Percentiles rank a stretch among this genome's conserved stretches.
Conservation (phyloP, 306 rosid genomes). For the Purshia tridentata region DNA sequence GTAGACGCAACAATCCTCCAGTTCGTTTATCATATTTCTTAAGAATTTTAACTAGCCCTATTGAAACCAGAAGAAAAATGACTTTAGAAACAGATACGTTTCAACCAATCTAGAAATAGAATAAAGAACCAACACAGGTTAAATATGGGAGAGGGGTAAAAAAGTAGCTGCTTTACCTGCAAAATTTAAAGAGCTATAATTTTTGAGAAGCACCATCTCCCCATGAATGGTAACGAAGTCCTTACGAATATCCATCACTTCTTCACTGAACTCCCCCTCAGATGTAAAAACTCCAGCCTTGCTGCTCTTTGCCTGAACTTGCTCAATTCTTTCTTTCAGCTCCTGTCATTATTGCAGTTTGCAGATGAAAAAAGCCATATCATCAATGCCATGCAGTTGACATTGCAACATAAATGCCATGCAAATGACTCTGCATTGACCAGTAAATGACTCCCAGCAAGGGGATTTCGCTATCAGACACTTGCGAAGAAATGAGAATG, state of each 20-base stretch:
- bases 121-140: constrained; percentile 4
- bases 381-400: background rate
- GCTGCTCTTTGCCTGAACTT: constrained; percentile 64
- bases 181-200: constrained; percentile 91
- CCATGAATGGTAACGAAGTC: constrained; percentile 96
- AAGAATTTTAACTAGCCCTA: constrained; percentile 84
- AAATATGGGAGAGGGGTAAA: constrained; percentile 2
- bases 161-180: constrained; percentile 54
- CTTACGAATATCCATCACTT: constrained; percentile 91
- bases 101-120: background rate
- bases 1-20: constrained; percentile 69
- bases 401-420: constrained; percentile 18
- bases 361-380: background rate
- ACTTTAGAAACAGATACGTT: constrained; percentile 16
- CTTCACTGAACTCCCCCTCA: constrained; percentile 83
- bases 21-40: constrained; percentile 96
- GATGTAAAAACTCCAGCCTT: constrained; percentile 49
- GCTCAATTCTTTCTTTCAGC: constrained; percentile 82
- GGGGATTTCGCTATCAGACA: background rate
- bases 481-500: background rate
- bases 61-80: constrained; percentile 33
- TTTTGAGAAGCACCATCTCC: constrained; percentile 93
- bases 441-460: constrained; percentile 1
- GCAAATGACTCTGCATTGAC: constrained; percentile 14
- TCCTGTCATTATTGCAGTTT: constrained; percentile 43